Percentiles rank a stretch among this genome's conserved stretches.
Conservation (phyloP, 257 asterid species). For the Ilex asprella region DNA sequence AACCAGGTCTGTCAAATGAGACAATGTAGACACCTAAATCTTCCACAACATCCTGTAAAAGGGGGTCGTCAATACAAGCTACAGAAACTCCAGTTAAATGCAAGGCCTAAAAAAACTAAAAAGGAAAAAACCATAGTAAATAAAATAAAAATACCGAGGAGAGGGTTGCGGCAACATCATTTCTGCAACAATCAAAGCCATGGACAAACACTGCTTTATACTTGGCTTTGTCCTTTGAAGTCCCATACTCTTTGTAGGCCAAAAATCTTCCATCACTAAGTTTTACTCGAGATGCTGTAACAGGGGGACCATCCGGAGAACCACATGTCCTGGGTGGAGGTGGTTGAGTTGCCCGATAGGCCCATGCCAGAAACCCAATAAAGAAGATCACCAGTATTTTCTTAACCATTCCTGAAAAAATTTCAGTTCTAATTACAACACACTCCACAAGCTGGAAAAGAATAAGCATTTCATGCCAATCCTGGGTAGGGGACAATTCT, state of each 20-base stretch:
- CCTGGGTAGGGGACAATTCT: not conserved
- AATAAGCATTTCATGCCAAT: not conserved
- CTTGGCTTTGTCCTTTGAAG: constrained; percentile 54
- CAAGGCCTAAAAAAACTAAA: not conserved
- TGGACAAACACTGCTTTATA: constrained; percentile 64
- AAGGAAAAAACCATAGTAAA: not conserved
- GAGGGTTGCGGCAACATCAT: constrained; percentile 31
- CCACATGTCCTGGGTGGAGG: constrained; percentile 67
- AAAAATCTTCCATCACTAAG: constrained; percentile 81
- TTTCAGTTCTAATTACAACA: constrained; percentile 5
- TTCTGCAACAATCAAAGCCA: constrained; percentile 54
- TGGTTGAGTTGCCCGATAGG: constrained; percentile 63
- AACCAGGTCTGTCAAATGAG: constrained; percentile 88
- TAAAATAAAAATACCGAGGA: constrained; percentile 40
- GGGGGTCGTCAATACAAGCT: not conserved
- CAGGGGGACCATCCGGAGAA: constrained; percentile 53
- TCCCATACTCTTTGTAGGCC: constrained; percentile 74
- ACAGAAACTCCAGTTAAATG: not conserved
- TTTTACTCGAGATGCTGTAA: constrained; percentile 64
- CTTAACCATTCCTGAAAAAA: constrained; percentile 59
- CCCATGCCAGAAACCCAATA: constrained; percentile 62
- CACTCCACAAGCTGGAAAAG: not conserved
- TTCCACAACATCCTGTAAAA: constrained; percentile 51
- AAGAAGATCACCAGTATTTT: constrained; percentile 44
- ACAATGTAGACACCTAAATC: constrained; percentile 59